Evolutionary conservation across 345 rosid species (phyloP).

Genomic region (Physaria fendleri): DNA sequence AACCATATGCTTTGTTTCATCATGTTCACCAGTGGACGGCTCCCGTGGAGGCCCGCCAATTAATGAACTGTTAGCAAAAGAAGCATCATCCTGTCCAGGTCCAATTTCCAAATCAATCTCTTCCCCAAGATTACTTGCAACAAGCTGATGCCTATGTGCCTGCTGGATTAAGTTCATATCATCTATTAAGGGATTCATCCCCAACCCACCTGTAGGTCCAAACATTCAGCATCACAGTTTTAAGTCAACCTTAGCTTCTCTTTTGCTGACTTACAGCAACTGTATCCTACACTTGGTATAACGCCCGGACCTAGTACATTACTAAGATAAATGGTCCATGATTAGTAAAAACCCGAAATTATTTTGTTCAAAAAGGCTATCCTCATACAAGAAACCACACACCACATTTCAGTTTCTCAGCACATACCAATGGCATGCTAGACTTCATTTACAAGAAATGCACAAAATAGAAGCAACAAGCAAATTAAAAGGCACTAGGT

Average conservation of each 20-base stretch:
- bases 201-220: conserved; percentile 65
- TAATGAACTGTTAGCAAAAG: conserved; percentile 71
- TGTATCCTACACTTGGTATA: conserved; percentile 4
- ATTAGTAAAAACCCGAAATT: background rate
- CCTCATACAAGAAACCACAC: conserved; percentile 2
- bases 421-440: background rate
- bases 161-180: conserved; percentile 96
- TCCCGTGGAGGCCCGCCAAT: conserved; percentile 59
- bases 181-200: conserved; percentile 93
- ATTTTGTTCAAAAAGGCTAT: background rate
- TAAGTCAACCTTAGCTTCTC: conserved; percentile 31
- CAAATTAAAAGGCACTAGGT: background rate
- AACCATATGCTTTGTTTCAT: conserved; percentile 71
- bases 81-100: conserved; percentile 80
- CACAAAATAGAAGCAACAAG: background rate
- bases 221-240: conserved; percentile 92
- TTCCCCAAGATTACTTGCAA: conserved; percentile 89
- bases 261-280: conserved; percentile 18
- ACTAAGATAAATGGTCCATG: background rate
- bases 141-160: conserved; percentile 90
- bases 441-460: background rate
- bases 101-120: conserved; percentile 98
- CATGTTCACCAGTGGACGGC: conserved; percentile 72
- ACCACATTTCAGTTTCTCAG: background rate
- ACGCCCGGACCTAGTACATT: conserved; percentile 10